These are phyloP conservation scores for Fusarium buharicum DNA, from an alignment of 2,329 filamentous ascomycete species.

Conservation along the genomic window DNA sequence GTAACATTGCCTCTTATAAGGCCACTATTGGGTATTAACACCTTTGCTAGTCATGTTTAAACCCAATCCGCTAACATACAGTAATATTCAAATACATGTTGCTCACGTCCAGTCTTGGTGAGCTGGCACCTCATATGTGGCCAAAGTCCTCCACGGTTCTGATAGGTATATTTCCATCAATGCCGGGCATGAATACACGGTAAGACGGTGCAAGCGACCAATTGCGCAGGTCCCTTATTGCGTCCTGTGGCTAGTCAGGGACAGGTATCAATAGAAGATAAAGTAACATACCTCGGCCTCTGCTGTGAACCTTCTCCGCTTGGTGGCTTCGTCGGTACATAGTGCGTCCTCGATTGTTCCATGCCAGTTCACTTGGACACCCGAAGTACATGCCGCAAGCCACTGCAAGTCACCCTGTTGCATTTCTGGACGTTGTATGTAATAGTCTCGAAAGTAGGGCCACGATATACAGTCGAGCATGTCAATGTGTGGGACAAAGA, in stretches of 20 bases:
- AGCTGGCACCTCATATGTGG: background rate
- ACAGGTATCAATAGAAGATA: fast-evolving
- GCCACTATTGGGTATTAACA: background rate
- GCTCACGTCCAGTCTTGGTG: background rate
- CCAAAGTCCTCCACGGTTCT: background rate
- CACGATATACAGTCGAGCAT: conserved; percentile 26
- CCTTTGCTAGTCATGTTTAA: background rate
- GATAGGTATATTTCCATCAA: conserved; percentile 28
- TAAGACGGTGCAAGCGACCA: conserved; percentile 29
- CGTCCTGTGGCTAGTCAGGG: background rate
- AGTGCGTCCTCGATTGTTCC: conserved; percentile 11
- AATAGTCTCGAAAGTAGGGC: conserved; percentile 15
- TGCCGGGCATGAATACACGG: conserved; percentile 15
- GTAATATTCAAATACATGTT: background rate
- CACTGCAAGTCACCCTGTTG: conserved; percentile 21
- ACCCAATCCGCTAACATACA: background rate
- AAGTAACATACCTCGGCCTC: conserved; percentile 15
- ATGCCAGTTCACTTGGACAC: background rate
- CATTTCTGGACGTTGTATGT: conserved; percentile 15
- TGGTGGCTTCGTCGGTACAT: background rate
- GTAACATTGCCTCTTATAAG: background rate
- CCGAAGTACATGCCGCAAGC: conserved; percentile 11
- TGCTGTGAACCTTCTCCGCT: background rate
- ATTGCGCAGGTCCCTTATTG: background rate
- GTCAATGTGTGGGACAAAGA: conserved; percentile 17